Conservation (phyloP, 2,329 filamentous ascomycete species). For the Colletotrichum viniferum region DNA sequence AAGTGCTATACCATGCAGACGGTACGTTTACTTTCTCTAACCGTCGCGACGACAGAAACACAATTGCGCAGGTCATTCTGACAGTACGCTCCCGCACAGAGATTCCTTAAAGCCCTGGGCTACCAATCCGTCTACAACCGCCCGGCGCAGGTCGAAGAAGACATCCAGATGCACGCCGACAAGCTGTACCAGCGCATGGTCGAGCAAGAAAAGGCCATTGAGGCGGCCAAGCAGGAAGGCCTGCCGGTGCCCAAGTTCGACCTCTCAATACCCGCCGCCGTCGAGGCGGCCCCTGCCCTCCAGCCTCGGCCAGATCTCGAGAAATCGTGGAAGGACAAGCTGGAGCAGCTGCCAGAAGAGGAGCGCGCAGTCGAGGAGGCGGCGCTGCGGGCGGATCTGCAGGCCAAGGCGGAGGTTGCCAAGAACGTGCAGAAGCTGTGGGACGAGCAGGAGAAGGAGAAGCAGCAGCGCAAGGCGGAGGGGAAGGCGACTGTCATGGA, state of each 20-base stretch:
- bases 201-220: slow-evolving; percentile 76
- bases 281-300: slow-evolving; percentile 10
- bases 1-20: slow-evolving; percentile 89
- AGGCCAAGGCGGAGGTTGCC: slow-evolving; percentile 65
- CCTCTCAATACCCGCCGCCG: slow-evolving; percentile 50
- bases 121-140: slow-evolving; percentile 76
- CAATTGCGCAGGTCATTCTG: neutral
- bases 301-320: slow-evolving; percentile 50
- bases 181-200: slow-evolving; percentile 87
- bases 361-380: slow-evolving; percentile 68
- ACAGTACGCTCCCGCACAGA: slow-evolving; percentile 45
- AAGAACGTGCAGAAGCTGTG: slow-evolving; percentile 58
- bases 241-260: slow-evolving; percentile 63
- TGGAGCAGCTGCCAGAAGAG: slow-evolving; percentile 61
- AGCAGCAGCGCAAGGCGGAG: slow-evolving; percentile 60
- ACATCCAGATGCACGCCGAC: slow-evolving; percentile 96
- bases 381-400: slow-evolving; percentile 65
- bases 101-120: slow-evolving; percentile 88
- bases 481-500: slow-evolving; percentile 53
- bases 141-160: slow-evolving; percentile 74
- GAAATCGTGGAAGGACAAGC: slow-evolving; percentile 55
- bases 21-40: slow-evolving; percentile 42
- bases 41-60: neutral
- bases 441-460: slow-evolving; percentile 58
- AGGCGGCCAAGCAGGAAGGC: slow-evolving; percentile 69